Evolutionary conservation across 257 asterid species (phyloP), one percentile per base, ranked within the genome.

Genomic region (Buddleja alternifolia): DNA sequence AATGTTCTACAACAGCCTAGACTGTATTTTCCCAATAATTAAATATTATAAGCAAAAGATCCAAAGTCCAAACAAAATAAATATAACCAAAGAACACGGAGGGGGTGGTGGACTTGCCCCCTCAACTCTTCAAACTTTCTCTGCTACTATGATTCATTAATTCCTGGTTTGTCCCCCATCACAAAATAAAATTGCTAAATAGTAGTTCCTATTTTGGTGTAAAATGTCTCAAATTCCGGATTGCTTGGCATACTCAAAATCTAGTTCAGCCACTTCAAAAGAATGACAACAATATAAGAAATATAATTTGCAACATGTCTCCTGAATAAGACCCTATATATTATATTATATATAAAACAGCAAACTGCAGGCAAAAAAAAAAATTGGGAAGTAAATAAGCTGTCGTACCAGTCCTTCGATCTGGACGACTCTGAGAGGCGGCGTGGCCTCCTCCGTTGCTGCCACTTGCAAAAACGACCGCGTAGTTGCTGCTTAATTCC

Each of bases 401-500:
- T n/a, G 5, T 5, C 83, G 20, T 84, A 93, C 98, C 92, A 93
- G 72, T 66, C 97, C 99, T 83, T 93, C 99, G 78, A 93, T 93
- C 88, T 93, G 99, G 34, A 93, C 99, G 17, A 87, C 96, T 76
- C 97, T 86, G 73, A 93, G 87, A 20, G 97, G 97, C 61, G 96
- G 87, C 44, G 94, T 75, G 9, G 74, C 85, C 81, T 90, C 98
- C 84, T 93, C 98, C 12, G 96, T 81, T 32, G 77, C 86, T 15
- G 95, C 98, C 41, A 81, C 98, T 82, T 93, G 98, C 77, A 93
- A 73, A 79, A 93, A 93, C 71, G 98, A 93, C 40, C 94, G 69
- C 54, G 85, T 19, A 39, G 76, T 70, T 47, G 89, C 96, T 87
- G 88, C 71, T 1, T 29, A 40, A 45, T 53, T 11, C 23, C 52